A percentile compares a stretch with the other conserved stretches of the same genome.
Conservation (phyloP, 2,329 filamentous ascomycete species). For the Microascus cirrosus region DNA sequence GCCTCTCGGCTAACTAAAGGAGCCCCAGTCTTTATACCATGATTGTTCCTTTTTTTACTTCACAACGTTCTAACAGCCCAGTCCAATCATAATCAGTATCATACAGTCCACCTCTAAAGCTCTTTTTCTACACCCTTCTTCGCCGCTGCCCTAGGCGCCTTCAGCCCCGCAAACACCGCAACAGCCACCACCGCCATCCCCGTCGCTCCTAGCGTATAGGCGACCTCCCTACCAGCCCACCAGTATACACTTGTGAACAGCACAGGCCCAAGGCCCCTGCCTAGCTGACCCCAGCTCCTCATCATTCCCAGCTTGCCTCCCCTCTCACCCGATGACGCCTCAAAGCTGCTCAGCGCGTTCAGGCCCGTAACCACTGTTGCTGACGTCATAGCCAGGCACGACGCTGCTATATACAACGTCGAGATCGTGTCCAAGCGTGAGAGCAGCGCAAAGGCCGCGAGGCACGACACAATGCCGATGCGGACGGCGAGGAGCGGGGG, state of each 20-base stretch:
- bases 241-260: conserved; percentile 94
- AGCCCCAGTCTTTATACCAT: no score
- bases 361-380: conserved; percentile 91
- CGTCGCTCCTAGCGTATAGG: conserved; percentile 69
- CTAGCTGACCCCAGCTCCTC: conserved; percentile 73
- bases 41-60: no score
- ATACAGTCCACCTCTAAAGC: conserved; percentile 1
- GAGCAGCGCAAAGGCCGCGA: conserved; percentile 71
- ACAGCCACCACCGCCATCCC: conserved; percentile 67
- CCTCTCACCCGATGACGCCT: conserved; percentile 68
- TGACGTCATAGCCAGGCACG: conserved; percentile 76
- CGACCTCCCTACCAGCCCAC: conserved; percentile 87
- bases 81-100: no score
- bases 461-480: conserved; percentile 66
- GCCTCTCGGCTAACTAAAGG: no score
- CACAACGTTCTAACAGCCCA: no score
- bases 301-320: conserved; percentile 81
- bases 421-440: conserved; percentile 55
- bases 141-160: conserved; percentile 37
- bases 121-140: not conserved
- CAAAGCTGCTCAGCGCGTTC: conserved; percentile 85
- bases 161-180: conserved; percentile 61
- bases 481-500: conserved; percentile 72
- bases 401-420: conserved; percentile 71
- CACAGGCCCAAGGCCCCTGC: conserved; percentile 75